A percentile compares a stretch with the other conserved stretches of the same genome.
Evolutionary conservation across 176 grass and related monocot species (phyloP).

Genomic region (Eragrostis nindensis): DNA sequence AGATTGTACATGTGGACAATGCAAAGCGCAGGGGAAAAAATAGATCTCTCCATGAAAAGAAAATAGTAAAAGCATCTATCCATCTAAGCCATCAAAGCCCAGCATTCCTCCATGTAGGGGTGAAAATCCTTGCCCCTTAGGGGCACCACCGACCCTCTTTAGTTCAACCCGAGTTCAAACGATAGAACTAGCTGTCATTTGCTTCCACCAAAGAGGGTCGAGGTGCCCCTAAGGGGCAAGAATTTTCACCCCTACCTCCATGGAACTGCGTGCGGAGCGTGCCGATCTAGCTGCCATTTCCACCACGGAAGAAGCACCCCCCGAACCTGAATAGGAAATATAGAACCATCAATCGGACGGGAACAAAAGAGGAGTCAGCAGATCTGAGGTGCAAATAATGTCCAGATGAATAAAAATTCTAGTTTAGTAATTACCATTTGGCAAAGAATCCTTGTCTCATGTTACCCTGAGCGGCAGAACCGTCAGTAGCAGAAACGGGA

Average conservation of each 20-base stretch:
- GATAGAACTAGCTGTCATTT: too few relatives aligned
- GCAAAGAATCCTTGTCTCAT: not conserved
- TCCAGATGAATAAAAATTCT: not conserved
- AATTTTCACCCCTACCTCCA: too few relatives aligned
- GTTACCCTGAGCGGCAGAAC: not conserved
- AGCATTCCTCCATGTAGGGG: not conserved
- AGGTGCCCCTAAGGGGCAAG: too few relatives aligned
- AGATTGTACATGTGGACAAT: too few relatives aligned
- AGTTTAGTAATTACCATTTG: not conserved
- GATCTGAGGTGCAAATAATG: not conserved
- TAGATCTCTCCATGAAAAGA: too few relatives aligned
- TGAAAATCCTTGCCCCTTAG: too few relatives aligned
- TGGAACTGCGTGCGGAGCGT: not conserved
- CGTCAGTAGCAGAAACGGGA: not conserved
- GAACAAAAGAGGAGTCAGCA: not conserved
- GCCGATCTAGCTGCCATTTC: not conserved
- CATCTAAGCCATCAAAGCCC: too few relatives aligned
- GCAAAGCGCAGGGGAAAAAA: too few relatives aligned
- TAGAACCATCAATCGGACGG: not conserved
- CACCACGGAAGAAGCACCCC: not conserved
- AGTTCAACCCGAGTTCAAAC: too few relatives aligned
- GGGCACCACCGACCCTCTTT: too few relatives aligned
- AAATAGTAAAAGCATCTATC: too few relatives aligned
- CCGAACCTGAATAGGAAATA: not conserved
- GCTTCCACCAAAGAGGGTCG: too few relatives aligned